Evolutionary conservation across 2,329 filamentous ascomycete genomes (phyloP), one percentile per base, ranked within the genome.

Genomic region (Escovopsis weberi): DNA sequence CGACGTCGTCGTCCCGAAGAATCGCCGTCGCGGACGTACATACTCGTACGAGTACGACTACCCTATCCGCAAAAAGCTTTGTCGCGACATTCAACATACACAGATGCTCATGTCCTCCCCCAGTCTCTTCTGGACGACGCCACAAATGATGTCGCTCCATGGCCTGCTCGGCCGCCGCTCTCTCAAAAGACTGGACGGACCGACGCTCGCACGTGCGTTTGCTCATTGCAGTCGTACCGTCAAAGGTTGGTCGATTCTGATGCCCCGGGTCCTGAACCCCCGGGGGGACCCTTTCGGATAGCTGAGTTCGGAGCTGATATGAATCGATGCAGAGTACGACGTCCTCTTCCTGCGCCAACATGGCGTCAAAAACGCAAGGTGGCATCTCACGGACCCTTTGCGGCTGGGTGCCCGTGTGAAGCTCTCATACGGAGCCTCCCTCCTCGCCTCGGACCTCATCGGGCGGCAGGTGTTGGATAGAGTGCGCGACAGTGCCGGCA

Each of bases 361-460:
- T 33, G 62, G 61, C 34, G 41, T 43, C 36, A 61, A 52, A 15
- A 50, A 53, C 30, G 53, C 62, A 5, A 61, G 59, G 50, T 64
- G 61, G 57, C 61, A 60, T 37, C 56, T 67, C 30, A 62, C 61
- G 2, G 46, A 55, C 1, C 61, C 63, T 12, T 54, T 67, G 6
- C 55, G 55, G 4, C 43, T 53, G 6, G 55, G 54, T 8, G 43
- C 48, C 11, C 53, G 46, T n/a, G 52, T 66, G 41, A 59, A 53
- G 28, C 57, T 66, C 2, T 51, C 51, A 1, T 65, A 77, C 42
- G 65, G 65, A 32, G 73, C 74, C 6, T 54, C 55, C 0, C 52
- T 80, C 10, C 47, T 57, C 0, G 70, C 74, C 42, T 58, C 62
- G 41, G 69, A 76, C 33, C 72, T 87, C 43, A 80, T 88, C 52